phyloP scores from a whole-genome alignment of 257 asterid genomes.

The Nyctanthes arbortristis region DNA sequence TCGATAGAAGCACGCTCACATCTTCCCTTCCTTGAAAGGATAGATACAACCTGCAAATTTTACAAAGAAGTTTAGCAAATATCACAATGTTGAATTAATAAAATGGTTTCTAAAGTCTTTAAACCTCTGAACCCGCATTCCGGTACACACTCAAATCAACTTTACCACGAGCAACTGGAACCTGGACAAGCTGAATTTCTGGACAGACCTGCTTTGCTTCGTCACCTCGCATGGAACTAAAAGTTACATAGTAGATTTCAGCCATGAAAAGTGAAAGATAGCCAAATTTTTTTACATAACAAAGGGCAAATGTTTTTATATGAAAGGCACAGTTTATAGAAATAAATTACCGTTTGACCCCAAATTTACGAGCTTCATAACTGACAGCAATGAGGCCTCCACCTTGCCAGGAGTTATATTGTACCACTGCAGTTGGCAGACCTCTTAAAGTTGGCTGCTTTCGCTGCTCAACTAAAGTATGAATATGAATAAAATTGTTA shows the following conservation, averaged over 20 bases:
- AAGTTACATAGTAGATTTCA: slow-evolving; percentile 14
- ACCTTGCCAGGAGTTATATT: slow-evolving; percentile 94
- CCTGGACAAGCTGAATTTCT: slow-evolving; percentile 89
- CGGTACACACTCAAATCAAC: slow-evolving; percentile 84
- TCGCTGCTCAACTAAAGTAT: slow-evolving; percentile 83
- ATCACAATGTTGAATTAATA: slow-evolving; percentile 13
- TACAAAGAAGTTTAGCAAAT: slow-evolving; percentile 20
- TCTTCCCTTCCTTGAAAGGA: slow-evolving; percentile 77
- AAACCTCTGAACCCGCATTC: slow-evolving; percentile 93
- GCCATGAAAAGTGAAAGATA: slow-evolving; percentile 6
- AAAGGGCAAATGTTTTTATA: too few species aligned
- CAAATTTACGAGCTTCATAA: slow-evolving; percentile 86
- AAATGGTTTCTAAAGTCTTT: slow-evolving; percentile 9
- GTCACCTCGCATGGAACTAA: slow-evolving; percentile 92
- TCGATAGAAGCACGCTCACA: slow-evolving; percentile 99
- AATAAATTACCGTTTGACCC: slow-evolving; percentile 73
- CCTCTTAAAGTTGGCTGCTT: slow-evolving; percentile 76
- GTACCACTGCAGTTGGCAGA: slow-evolving; percentile 94
- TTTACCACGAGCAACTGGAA: slow-evolving; percentile 95
- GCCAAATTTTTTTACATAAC: neutral
- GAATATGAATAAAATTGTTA: slow-evolving; percentile 13
- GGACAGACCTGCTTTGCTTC: slow-evolving; percentile 93
- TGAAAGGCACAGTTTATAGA: slow-evolving; percentile 2
- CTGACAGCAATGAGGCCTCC: slow-evolving; percentile 93
- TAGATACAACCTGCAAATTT: slow-evolving; percentile 72